These are phyloP conservation scores for Dendrobium nobile DNA, from an alignment of 106 monocot species.

Conservation along the genomic window DNA sequence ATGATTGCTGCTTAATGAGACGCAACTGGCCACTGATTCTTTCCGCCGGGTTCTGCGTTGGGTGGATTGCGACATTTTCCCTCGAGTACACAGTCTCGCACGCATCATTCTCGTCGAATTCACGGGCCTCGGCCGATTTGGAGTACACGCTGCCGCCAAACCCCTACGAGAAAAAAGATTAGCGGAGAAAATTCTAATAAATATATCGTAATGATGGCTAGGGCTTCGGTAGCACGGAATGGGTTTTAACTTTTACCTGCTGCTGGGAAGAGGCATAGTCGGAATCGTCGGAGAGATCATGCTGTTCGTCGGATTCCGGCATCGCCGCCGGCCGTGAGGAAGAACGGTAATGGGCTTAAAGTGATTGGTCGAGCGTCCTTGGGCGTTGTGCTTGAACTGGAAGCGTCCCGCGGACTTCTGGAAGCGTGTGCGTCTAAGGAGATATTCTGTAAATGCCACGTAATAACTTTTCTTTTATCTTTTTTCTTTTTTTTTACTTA, in stretches of 20 bases:
- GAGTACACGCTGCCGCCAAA: slow-evolving; percentile 17
- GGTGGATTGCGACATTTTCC: slow-evolving; percentile 60
- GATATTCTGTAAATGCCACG: no score
- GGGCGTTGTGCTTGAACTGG: no score
- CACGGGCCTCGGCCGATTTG: slow-evolving; percentile 15
- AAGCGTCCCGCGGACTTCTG: no score
- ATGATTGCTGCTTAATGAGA: slow-evolving; percentile 32
- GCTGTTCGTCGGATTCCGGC: slow-evolving; percentile 28
- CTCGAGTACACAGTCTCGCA: slow-evolving; percentile 41
- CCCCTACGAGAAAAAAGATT: slow-evolving; percentile 1
- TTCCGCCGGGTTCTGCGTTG: slow-evolving; percentile 44
- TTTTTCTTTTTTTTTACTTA: no score
- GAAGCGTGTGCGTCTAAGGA: no score
- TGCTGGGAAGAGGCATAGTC: slow-evolving; percentile 55
- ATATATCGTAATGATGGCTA: background rate
- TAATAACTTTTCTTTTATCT: no score
- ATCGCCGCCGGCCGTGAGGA: background rate
- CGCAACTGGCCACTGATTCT: slow-evolving; percentile 53
- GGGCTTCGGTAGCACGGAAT: background rate
- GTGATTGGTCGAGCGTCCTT: background rate
- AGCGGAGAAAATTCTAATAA: background rate
- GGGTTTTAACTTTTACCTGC: slow-evolving; percentile 33
- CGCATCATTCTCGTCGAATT: slow-evolving; percentile 8
- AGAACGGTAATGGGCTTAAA: background rate
- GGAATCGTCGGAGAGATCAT: slow-evolving; percentile 61